phyloP scores from a whole-genome alignment of 2,329 filamentous ascomycete genomes.

The Grosmannia huntii region DNA sequence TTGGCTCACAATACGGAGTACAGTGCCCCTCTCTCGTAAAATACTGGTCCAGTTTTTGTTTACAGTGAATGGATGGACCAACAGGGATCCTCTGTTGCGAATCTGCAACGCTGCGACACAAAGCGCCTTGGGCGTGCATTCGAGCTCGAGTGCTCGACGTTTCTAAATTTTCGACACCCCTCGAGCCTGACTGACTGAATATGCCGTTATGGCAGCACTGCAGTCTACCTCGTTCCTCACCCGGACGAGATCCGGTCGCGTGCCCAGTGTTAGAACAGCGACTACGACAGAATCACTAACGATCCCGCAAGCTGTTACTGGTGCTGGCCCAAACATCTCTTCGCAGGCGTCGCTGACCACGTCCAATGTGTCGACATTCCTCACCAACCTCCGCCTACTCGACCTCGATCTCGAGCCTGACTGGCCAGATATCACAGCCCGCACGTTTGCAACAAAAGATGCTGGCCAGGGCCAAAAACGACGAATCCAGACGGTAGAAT shows the following conservation, averaged over 20 bases:
- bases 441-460: conserved; percentile 57
- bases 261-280: conserved; percentile 9
- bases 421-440: conserved; percentile 63
- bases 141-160: background rate
- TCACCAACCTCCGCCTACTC: conserved; percentile 73
- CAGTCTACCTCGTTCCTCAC: conserved; percentile 11
- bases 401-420: conserved; percentile 63
- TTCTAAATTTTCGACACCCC: background rate
- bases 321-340: background rate
- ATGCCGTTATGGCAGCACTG: conserved; percentile 10
- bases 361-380: conserved; percentile 51
- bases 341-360: conserved; percentile 17
- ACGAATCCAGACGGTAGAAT: conserved; percentile 73
- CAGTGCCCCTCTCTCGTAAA: background rate
- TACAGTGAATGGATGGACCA: background rate
- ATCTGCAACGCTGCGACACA: background rate
- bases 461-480: conserved; percentile 64
- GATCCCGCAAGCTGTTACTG: background rate
- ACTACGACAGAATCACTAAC: background rate
- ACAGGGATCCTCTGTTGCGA: background rate
- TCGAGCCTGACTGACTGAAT: background rate
- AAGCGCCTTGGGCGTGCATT: background rate
- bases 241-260: conserved; percentile 15
- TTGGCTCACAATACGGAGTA: background rate
- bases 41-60: background rate